Evolutionary conservation across 495 filamentous ascomycete genomes (phyloP).

Genomic region (Daldinia concentrica): DNA sequence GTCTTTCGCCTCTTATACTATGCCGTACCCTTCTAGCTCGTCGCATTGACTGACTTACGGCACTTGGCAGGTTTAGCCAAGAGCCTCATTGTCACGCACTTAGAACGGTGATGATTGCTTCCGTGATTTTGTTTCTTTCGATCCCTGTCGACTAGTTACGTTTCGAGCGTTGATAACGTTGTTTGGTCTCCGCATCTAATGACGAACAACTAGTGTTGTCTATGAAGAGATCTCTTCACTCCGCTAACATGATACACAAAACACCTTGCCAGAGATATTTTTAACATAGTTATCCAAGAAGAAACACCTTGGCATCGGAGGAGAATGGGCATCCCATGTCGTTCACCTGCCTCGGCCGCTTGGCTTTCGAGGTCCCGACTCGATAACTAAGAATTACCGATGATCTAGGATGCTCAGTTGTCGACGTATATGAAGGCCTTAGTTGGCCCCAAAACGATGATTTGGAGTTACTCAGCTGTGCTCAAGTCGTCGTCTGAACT

Average conservation of each 20-base stretch:
- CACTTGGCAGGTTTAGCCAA: constrained; percentile 49
- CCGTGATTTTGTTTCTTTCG: constrained; percentile 28
- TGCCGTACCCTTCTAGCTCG: constrained; percentile 14
- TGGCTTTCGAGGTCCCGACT: constrained; percentile 44
- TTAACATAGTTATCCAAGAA: constrained; percentile 33
- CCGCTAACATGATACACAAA: constrained; percentile 33
- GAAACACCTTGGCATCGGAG: constrained; percentile 43
- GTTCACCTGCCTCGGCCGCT: constrained; percentile 23
- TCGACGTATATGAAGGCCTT: constrained; percentile 48
- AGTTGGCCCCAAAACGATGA: constrained; percentile 36
- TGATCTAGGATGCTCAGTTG: constrained; percentile 14
- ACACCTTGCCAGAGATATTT: constrained; percentile 42
- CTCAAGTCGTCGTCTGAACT: constrained; percentile 47
- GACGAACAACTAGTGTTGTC: constrained; percentile 24
- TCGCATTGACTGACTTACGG: constrained; percentile 41
- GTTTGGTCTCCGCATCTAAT: constrained; percentile 37
- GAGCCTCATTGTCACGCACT: constrained; percentile 39
- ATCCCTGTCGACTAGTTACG: constrained; percentile 30
- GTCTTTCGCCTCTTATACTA: constrained; percentile 28
- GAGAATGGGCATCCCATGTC: constrained; percentile 32
- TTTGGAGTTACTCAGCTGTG: constrained; percentile 51
- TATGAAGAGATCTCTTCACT: constrained; percentile 22
- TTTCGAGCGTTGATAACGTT: constrained; percentile 45
- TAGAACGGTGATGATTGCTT: constrained; percentile 25
- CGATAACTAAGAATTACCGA: constrained; percentile 20